Evolutionary conservation across 208 protist species (phyloP), one percentile per base, ranked within the genome.

Genomic region (Trypanosoma brucei): DNA sequence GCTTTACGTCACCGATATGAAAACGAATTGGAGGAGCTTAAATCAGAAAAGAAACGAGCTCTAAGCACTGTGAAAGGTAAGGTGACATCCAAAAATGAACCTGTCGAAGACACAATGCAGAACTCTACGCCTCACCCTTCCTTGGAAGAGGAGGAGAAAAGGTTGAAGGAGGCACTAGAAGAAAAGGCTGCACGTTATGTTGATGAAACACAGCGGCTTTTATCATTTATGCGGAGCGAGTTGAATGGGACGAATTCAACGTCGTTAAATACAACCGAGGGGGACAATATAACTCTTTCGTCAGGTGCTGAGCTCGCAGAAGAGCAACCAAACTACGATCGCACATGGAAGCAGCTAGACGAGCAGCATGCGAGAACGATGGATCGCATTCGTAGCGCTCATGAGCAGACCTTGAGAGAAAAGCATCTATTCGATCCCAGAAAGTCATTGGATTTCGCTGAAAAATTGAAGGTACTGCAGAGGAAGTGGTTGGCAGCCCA

Each of bases 301-400:
- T 39, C 6, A 33, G 48, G 9, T 9, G 9, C 34, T 31, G 22
- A 35, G 39, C 34, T 37, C 33, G 62, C 61, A 45, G 62, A 75
- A 40, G 62, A 70, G 38, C 42, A 69, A 35, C 56, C 42, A 7
- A 35, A 50, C 9, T 56, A 57, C 68, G 67, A 71, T 11, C 48
- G 78, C 35, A 48, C 74, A 0, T 55, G 75, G 8, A 78, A 78
- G 59, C 65, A 84, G 67, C 50, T 90, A 3, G 77, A 90, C 55
- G 56, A 75, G 22, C 74, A 79, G 35, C 84, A 91, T 55, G 70
- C 75, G 51, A 64, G 75, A 57, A 53, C 68, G 0, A 68, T 85
- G 56, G 70, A 74, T 3, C 60, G 74, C 11, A 71, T 82, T 8
- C 74, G 71, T 33, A 60, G 71, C 3, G 69, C 74, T 37, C 78